Conservation (phyloP, 768 basidiomycete genomes). For the Thelephora aurantiotincta region DNA sequence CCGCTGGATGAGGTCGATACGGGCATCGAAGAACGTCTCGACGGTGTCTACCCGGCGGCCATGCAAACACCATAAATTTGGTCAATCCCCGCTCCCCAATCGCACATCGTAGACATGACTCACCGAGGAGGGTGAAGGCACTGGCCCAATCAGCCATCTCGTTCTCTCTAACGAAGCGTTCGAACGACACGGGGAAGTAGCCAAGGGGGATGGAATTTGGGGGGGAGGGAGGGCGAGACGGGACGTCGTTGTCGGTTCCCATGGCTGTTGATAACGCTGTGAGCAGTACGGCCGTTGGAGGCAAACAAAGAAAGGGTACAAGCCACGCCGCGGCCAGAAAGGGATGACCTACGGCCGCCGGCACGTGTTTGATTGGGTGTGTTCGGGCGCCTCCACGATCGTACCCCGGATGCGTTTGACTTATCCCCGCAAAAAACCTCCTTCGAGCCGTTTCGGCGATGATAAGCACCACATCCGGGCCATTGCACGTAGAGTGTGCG, state of each 20-base stretch:
- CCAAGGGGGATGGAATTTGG: constrained; percentile 20
- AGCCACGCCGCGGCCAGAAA: too few relatives aligned
- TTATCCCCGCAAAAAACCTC: too few relatives aligned
- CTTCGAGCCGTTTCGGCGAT: too few relatives aligned
- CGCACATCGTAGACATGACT: constrained; percentile 14
- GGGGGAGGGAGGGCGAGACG: constrained; percentile 26
- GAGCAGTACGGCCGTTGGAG: too few relatives aligned
- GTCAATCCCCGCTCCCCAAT: constrained; percentile 7
- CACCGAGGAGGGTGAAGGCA: constrained; percentile 79
- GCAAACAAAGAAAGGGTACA: too few relatives aligned
- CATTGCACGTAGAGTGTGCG: too few relatives aligned
- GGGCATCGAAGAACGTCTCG: constrained; percentile 92
- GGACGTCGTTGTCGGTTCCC: background rate
- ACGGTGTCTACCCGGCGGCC: constrained; percentile 54
- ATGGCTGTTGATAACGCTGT: too few relatives aligned
- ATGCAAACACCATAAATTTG: background rate
- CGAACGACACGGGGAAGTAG: constrained; percentile 57
- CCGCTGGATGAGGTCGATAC: constrained; percentile 70
- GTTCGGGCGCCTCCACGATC: too few relatives aligned
- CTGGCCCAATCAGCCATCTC: constrained; percentile 66
- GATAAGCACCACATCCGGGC: too few relatives aligned
- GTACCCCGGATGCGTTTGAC: too few relatives aligned
- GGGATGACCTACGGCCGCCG: too few relatives aligned
- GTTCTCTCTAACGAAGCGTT: constrained; percentile 52
- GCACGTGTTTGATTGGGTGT: too few relatives aligned